phyloP scores from a whole-genome alignment of 2,329 filamentous ascomycete genomes.

The Aureobasidium sp. region DNA sequence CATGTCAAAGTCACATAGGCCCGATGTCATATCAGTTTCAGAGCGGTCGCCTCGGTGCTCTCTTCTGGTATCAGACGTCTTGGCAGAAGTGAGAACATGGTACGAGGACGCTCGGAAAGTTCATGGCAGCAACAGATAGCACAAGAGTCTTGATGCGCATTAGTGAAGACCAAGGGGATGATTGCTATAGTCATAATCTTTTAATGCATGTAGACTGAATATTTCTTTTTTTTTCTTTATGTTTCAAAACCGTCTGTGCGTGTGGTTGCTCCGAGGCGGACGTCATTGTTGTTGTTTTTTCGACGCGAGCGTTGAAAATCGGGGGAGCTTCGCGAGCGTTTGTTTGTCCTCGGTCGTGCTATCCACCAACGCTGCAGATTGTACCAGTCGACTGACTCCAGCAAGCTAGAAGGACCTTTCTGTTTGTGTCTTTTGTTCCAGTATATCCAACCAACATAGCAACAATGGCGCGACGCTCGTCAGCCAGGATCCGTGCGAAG shows the following conservation, averaged over 20 bases:
- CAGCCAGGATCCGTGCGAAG: slow-evolving; percentile 27
- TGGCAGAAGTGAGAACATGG: not conserved
- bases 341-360: not conserved
- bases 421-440: not conserved
- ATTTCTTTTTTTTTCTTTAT: not conserved
- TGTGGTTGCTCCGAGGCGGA: not conserved
- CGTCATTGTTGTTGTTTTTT: slow-evolving; percentile 1
- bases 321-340: not conserved
- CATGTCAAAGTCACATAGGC: not conserved
- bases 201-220: not conserved
- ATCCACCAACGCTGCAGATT: not conserved
- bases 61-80: not conserved
- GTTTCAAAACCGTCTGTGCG: not conserved
- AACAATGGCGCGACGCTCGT: slow-evolving; percentile 29
- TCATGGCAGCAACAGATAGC: not conserved
- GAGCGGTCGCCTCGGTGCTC: not conserved
- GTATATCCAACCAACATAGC: not conserved
- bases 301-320: not conserved
- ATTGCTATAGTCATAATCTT: not conserved
- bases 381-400: not conserved
- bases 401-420: not conserved
- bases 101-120: not conserved
- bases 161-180: not conserved
- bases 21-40: not conserved
- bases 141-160: not conserved